phyloP scores from a whole-genome alignment of 2,329 filamentous ascomycete genomes.

The Alternaria tenuissima region DNA sequence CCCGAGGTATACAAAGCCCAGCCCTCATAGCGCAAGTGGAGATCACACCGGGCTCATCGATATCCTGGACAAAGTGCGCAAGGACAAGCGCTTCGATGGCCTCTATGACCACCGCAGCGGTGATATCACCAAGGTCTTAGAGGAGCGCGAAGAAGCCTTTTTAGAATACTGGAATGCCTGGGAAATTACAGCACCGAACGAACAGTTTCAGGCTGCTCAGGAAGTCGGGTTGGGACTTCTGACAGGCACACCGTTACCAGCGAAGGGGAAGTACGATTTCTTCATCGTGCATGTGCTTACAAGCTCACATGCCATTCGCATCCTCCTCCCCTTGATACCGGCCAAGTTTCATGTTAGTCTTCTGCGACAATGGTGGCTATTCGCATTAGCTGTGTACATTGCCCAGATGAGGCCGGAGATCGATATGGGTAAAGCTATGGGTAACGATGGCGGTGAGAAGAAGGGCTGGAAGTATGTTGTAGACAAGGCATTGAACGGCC shows the following conservation, averaged over 20 bases:
- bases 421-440: constrained; percentile 68
- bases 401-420: constrained; percentile 76
- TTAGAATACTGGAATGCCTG: constrained; percentile 93
- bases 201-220: constrained; percentile 77
- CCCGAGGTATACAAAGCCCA: constrained; percentile 71
- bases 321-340: constrained; percentile 81
- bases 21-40: constrained; percentile 55
- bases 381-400: constrained; percentile 80
- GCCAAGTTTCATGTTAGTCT: constrained; percentile 75
- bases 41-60: constrained; percentile 69
- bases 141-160: constrained; percentile 72
- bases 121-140: constrained; percentile 74
- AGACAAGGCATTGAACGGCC: constrained; percentile 72
- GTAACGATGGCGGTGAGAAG: constrained; percentile 64
- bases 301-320: constrained; percentile 81
- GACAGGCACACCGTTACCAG: constrained; percentile 56
- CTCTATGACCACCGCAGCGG: constrained; percentile 68
- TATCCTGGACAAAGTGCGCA: constrained; percentile 73
- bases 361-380: constrained; percentile 88
- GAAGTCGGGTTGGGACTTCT: constrained; percentile 67
- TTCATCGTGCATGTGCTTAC: constrained; percentile 84
- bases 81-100: constrained; percentile 74
- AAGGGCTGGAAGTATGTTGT: constrained; percentile 81
- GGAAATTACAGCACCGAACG: constrained; percentile 70
- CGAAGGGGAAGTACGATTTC: constrained; percentile 73